Base-by-base conservation (phyloP, 2,329 filamentous ascomycete genomes). In the Colletotrichum paranaense region DNA sequence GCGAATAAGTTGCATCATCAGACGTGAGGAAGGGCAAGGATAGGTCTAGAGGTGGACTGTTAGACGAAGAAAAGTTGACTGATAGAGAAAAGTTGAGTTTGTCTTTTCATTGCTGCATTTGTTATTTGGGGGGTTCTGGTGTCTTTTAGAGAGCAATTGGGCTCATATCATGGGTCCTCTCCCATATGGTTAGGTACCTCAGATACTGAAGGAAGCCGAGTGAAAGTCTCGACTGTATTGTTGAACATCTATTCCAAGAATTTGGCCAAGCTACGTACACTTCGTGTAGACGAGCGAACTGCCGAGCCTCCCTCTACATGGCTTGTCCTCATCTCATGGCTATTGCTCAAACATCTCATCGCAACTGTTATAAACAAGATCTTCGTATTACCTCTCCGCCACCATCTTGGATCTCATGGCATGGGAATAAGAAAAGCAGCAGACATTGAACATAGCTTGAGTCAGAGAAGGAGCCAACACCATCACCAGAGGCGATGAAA, bases 1-100 rank as follows among this genome's bases (percentile, higher is more conserved):
- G 81, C 81, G 56, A 77, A 78, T 62, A 77, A 80, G 78, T 35
- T 81, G 76, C 73, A 74, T 26, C 67, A 72, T 30, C 71, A 72
- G 68, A 59, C 49, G 30, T 38, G 56, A 60, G 12, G 38, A 16
- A 7, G 38, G 38, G 38, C 19, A 7, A 55, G 53, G 58, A 58
- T 42, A 11, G 32, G 32, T 35, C 1, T 42, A 12, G 63, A 49
- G 1, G 28, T 57, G 35, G 8, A 42, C 32, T 35, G 1, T 11
- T 11, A 12, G 32, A 12, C 1, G 4, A 35, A 35, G 32, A 12
- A 35, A 35, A 35, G 32, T 35, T 35, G 11, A 35, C 16, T 72
- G 24, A 24, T 32, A 60, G 63, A 53, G 22, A 52, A 42, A 46
- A 26, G 55, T 60, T 26, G 42, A 66, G 16, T 22, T 52, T 22